Percentiles rank a stretch among this genome's conserved stretches.
Evolutionary conservation across 2,329 filamentous ascomycete genomes (phyloP).

Genomic region (Dryadomyces quercus-mongolicae): DNA sequence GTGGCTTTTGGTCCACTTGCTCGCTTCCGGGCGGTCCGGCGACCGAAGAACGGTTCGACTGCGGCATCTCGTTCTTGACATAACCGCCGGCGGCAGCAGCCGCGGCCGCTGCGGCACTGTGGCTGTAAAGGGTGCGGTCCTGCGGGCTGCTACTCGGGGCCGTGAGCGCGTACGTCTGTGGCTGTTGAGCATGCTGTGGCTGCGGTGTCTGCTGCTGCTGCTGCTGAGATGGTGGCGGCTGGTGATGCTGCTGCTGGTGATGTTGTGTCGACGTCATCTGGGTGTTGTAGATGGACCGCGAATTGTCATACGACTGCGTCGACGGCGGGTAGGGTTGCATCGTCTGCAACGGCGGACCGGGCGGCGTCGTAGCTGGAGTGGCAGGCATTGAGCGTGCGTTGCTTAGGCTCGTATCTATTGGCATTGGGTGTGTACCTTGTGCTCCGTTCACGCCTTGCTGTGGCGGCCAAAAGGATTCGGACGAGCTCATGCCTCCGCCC

Average conservation of each 20-base stretch:
- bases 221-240: not conserved
- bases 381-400: conserved; percentile 78
- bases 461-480: conserved; percentile 64
- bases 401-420: conserved; percentile 68
- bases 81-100: conserved; percentile 35
- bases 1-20: conserved; percentile 46
- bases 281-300: conserved; percentile 67
- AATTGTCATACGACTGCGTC: conserved; percentile 61
- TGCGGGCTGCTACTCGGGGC: conserved; percentile 47
- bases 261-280: conserved; percentile 56
- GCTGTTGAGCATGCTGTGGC: conserved; percentile 48
- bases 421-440: conserved; percentile 57
- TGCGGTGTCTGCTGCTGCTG: conserved; percentile 52
- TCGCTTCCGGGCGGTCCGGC: conserved; percentile 44
- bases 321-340: conserved; percentile 66
- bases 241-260: conserved; percentile 49
- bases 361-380: conserved; percentile 83
- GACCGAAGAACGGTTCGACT: conserved; percentile 51
- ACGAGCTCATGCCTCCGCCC: conserved; percentile 54
- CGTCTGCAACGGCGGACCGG: conserved; percentile 61
- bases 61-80: conserved; percentile 72
- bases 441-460: conserved; percentile 48
- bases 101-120: conserved; percentile 21
- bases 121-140: conserved; percentile 53
- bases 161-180: conserved; percentile 59